Evolutionary conservation across 1,139 yeast genomes (phyloP), one percentile per base, ranked within the genome.

Genomic region (Suhomyces atakaporum): DNA sequence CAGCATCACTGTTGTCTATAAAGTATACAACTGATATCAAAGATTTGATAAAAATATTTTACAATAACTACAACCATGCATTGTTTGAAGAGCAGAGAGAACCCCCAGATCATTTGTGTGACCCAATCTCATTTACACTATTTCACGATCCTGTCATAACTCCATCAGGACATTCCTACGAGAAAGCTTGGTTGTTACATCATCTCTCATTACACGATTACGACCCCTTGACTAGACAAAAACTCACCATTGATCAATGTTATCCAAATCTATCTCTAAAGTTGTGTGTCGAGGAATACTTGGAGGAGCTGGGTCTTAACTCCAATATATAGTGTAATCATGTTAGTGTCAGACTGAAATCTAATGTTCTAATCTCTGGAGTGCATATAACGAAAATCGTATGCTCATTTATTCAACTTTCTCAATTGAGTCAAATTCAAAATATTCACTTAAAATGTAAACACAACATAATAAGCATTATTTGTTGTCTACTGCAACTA

Each of bases 81-180:
- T 31, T 33, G 12, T 7, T 12, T 14, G 18, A 25, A 9, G 25
- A 16, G 18, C 13, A 18, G 12, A 11, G 18, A 3, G 69, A 67
- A 15, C 63, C 66, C 1, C 79, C 79, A 1, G 76, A 69, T 19
- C 58, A 63, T 39, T 49, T 73, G 16, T 42, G 69, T n/a, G 77
- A 73, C 41, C 79, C 79, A 2, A 69, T 74, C 19, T 66, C 76
- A 2, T 69, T 68, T 48, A 62, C 63, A 26, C 36, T 73, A 14
- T 70, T 72, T 45, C 48, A 49, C 27, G 70, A 73, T 27, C 79
- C 79, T 0, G 78, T 74, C 5, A 53, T 73, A 9, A 60, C 73
- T 10, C 75, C 74, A 5, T 62, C 74, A n/a, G 79, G 79, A 2
- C 67, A 65, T 29, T 61, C 77, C 1, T 74, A 68, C 45, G 79